Percentiles rank a stretch among this genome's conserved stretches.
Conservation (phyloP, 345 rosid genomes). For the Eucalyptus polyanthemos region DNA sequence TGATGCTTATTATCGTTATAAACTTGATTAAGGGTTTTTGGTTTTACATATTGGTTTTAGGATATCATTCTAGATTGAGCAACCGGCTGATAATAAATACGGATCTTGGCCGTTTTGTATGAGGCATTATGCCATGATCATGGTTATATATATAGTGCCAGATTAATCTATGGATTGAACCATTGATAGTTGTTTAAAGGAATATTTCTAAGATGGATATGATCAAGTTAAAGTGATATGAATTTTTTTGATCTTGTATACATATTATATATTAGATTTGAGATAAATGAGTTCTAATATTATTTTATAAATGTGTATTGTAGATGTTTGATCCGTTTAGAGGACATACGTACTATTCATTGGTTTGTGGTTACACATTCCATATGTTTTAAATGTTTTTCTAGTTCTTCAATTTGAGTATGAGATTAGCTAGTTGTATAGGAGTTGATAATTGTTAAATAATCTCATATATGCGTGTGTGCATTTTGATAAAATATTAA, state of each 20-base stretch:
- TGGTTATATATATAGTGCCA: too few species aligned
- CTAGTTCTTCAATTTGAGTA: not conserved
- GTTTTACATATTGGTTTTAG: not conserved
- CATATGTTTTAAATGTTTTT: not conserved
- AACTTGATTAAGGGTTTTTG: too few species aligned
- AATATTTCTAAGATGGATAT: not conserved
- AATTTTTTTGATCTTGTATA: not conserved
- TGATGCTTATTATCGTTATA: not conserved
- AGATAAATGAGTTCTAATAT: not conserved
- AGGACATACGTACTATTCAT: not conserved
- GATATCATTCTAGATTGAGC: not conserved
- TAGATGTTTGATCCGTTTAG: not conserved
- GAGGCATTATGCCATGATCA: too few species aligned
- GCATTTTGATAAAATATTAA: not conserved
- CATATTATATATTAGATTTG: not conserved
- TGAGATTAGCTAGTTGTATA: not conserved
- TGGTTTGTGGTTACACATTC: not conserved
- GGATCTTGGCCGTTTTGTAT: not conserved
- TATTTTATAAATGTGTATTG: not conserved
- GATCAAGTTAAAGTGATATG: not conserved
- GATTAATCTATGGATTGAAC: too few species aligned
- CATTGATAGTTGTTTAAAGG: not conserved
- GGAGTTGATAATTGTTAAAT: not conserved
- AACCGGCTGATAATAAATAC: rapidly evolving
- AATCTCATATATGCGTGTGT: not conserved